phyloP scores from a whole-genome alignment of 2,329 filamentous ascomycete species.

The Bisporella sp. region DNA sequence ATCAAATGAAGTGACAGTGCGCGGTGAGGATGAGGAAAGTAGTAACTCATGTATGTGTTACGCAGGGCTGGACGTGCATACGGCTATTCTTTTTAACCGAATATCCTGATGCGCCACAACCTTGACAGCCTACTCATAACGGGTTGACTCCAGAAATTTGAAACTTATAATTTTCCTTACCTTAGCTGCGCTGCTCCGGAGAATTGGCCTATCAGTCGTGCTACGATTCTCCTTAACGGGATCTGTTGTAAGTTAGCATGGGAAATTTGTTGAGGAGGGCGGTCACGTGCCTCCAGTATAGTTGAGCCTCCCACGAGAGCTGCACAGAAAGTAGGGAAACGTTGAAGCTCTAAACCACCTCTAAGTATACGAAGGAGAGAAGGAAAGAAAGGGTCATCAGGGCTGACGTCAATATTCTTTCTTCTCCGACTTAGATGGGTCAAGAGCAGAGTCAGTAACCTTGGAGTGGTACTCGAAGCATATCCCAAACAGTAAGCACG shows the following conservation, averaged over 20 bases:
- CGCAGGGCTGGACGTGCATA: no score
- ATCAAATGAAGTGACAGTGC: background rate
- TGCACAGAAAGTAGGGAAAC: conserved; percentile 58
- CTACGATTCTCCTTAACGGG: conserved; percentile 26
- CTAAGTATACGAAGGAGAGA: conserved; percentile 35
- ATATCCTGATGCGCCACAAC: no score
- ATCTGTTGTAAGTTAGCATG: conserved; percentile 20
- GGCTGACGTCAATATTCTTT: conserved; percentile 19
- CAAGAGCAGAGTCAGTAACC: conserved; percentile 47
- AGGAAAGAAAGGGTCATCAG: conserved; percentile 27
- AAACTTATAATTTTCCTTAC: conserved; percentile 3
- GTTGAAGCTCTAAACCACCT: conserved; percentile 44
- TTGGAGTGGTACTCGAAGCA: conserved; percentile 49
- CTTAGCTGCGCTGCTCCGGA: conserved; percentile 22
- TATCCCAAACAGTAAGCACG: conserved; percentile 56
- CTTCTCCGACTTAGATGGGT: conserved; percentile 35
- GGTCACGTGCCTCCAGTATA: conserved; percentile 46
- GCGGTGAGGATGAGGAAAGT: no score
- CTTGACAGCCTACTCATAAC: no score
- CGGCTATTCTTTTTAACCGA: no score
- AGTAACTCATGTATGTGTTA: no score
- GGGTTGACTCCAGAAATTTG: no score
- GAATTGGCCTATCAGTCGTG: conserved; percentile 17
- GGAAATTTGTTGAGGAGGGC: background rate
- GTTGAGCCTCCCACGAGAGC: conserved; percentile 52